Conservation (phyloP, 2,329 filamentous ascomycete genomes). For the Huntiella bhutanensis region DNA sequence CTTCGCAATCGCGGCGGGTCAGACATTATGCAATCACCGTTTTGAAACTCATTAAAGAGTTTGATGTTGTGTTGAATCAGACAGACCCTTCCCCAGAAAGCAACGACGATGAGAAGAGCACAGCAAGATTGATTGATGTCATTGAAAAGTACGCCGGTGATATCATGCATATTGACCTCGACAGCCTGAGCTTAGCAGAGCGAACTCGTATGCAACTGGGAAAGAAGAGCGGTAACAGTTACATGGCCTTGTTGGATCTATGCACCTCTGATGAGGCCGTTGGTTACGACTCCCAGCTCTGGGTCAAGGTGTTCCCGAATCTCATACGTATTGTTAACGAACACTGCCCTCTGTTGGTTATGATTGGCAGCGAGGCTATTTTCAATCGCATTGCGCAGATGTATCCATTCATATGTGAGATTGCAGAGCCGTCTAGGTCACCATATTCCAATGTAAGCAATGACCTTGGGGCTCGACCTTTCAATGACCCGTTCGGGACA, state of each 20-base stretch:
- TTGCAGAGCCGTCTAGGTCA: slow-evolving; percentile 56
- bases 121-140: slow-evolving; percentile 72
- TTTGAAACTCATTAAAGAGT: slow-evolving; percentile 77
- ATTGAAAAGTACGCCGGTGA: slow-evolving; percentile 75
- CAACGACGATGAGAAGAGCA: slow-evolving; percentile 19
- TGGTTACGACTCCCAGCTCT: slow-evolving; percentile 71
- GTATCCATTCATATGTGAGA: slow-evolving; percentile 61
- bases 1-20: slow-evolving; percentile 82
- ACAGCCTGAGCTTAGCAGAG: slow-evolving; percentile 79
- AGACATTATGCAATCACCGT: slow-evolving; percentile 84
- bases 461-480: slow-evolving; percentile 31
- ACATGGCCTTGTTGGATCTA: slow-evolving; percentile 76
- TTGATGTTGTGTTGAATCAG: slow-evolving; percentile 74
- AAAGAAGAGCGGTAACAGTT: slow-evolving; percentile 63
- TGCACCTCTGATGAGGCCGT: slow-evolving; percentile 78
- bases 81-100: background rate
- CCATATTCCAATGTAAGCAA: slow-evolving; percentile 36
- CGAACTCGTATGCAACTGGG: slow-evolving; percentile 80
- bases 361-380: slow-evolving; percentile 75
- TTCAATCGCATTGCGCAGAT: slow-evolving; percentile 86
- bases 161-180: slow-evolving; percentile 83
- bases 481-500: background rate
- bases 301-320: slow-evolving; percentile 97
- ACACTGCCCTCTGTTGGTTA: slow-evolving; percentile 78
- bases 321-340: slow-evolving; percentile 80